Base-by-base conservation (phyloP, 106 monocot species). In the Platanthera guangdongensis region DNA sequence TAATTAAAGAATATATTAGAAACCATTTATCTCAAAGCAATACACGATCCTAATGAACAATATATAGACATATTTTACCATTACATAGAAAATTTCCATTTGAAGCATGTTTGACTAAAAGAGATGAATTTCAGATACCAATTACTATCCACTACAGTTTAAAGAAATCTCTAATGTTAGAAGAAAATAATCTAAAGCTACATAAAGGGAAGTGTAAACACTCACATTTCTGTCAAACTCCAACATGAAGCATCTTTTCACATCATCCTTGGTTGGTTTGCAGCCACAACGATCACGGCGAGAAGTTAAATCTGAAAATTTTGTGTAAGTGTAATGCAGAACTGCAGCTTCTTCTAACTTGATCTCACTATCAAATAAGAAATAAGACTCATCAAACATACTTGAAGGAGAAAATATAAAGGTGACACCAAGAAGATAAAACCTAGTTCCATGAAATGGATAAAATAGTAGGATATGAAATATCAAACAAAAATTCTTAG, bases 161-260 rank as follows among this genome's bases (percentile, higher is more conserved):
- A 70, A 14, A 18, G n/a, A 70, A 70, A 47, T n/a, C 15, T 16
- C 47, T 6, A 5, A 47, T n/a, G 13, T 14, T 15, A 48, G 47
- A 70, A 48, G 47, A 47, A 16, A 70, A 32, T 0, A 70, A 14
- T 48, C 15, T 13, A 48, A 70, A 70, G 16, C 32, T 65, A 6
- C 12, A 67, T 28, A 10, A 67, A 67, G 30, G 32, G n/a, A 5
- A 70, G n/a, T 48, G 21, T 0, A 72, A 76, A 70, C 18, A 86
- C 97, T 86, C 55, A 97, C 97, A 68, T 84, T 80, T 94, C 97
- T 87, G 78, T 97, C 97, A 81, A 97, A 97, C 47, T 97, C 94
- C 81, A 97, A 75, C 97, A 97, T 97, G 76, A 97, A 97, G 68
- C 97, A 97, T 86, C 94, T 91, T 75, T 97, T 93, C 21, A 97